Conservation (phyloP, 2,329 filamentous ascomycete species). For the Arthrinium phaeospermum region DNA sequence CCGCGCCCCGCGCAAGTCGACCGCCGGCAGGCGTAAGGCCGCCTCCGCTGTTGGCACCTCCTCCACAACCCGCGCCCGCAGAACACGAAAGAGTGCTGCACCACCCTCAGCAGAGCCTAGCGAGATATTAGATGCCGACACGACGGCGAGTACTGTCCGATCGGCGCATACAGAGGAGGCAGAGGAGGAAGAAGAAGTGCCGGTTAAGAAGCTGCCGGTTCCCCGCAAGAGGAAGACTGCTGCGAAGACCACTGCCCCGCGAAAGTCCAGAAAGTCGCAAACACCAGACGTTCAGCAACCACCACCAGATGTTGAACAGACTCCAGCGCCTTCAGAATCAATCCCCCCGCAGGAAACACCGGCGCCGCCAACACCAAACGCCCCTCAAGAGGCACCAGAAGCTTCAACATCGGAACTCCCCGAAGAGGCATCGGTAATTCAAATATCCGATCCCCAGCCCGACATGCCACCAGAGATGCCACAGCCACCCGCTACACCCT, state of each 20-base stretch:
- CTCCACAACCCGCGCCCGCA: conserved; percentile 48
- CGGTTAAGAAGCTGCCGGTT: conserved; percentile 40
- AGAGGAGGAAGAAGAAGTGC: conserved; percentile 33
- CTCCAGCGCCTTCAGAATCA: background rate
- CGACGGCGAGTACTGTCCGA: conserved; percentile 40
- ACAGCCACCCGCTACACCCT: conserved; percentile 59
- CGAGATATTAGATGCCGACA: conserved; percentile 63
- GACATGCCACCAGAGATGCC: conserved; percentile 63
- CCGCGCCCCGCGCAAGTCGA: conserved; percentile 59
- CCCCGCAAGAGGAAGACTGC: conserved; percentile 68
- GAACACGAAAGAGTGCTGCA: conserved; percentile 48
- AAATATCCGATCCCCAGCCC: conserved; percentile 45
- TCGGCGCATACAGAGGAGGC: conserved; percentile 28
- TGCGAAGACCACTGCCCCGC: conserved; percentile 28
- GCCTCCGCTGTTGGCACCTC: conserved; percentile 45
- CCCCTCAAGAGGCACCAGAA: background rate
- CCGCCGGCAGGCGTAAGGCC: conserved; percentile 40
- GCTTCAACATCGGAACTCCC: background rate
- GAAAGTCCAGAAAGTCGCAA: conserved; percentile 22
- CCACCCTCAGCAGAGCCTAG: conserved; percentile 58
- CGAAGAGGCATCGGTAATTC: conserved; percentile 26
- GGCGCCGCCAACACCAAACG: background rate
- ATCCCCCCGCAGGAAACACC: background rate
- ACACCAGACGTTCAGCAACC: background rate
- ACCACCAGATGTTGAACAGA: background rate